phyloP scores from a whole-genome alignment of 2,329 filamentous ascomycete species.

The Fusarium sarcochroum region DNA sequence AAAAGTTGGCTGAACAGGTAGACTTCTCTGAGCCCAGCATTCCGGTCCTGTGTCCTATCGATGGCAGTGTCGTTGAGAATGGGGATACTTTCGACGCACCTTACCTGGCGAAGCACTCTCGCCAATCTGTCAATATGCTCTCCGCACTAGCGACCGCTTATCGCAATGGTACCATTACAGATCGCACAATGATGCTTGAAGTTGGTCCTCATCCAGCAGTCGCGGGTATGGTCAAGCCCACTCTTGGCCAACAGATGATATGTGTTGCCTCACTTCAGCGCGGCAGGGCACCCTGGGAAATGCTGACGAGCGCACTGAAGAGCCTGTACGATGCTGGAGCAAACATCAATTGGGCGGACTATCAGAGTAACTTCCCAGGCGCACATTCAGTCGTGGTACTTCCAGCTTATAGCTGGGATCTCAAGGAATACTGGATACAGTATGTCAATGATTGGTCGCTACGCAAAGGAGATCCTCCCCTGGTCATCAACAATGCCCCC shows the following conservation, averaged over 20 bases:
- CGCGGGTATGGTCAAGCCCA: conserved; percentile 37
- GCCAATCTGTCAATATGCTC: conserved; percentile 40
- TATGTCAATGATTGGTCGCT: conserved; percentile 79
- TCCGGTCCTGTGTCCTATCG: conserved; percentile 27
- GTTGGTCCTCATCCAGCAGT: conserved; percentile 42
- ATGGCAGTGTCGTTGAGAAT: conserved; percentile 26
- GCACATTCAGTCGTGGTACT: conserved; percentile 65
- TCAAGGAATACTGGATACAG: conserved; percentile 78
- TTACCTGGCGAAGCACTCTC: conserved; percentile 34
- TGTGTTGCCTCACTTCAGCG: conserved; percentile 37
- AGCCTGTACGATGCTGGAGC: conserved; percentile 28
- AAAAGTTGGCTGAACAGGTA: conserved; percentile 38
- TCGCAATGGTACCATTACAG: conserved; percentile 3
- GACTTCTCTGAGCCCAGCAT: conserved; percentile 19
- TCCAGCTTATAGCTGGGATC: conserved; percentile 79
- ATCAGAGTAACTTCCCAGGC: conserved; percentile 46
- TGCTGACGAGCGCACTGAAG: conserved; percentile 23
- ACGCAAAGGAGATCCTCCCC: conserved; percentile 66
- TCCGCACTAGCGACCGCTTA: conserved; percentile 14
- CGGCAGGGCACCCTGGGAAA: conserved; percentile 19
- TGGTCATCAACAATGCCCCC: conserved; percentile 19
- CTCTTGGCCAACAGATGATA: conserved; percentile 26
- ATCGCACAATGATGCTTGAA: conserved; percentile 33
- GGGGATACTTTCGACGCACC: conserved; percentile 16
- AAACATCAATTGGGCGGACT: conserved; percentile 45